Evolutionary conservation across 345 rosid genomes (phyloP), one percentile per base, ranked within the genome.

Genomic region (Murraya paniculata): DNA sequence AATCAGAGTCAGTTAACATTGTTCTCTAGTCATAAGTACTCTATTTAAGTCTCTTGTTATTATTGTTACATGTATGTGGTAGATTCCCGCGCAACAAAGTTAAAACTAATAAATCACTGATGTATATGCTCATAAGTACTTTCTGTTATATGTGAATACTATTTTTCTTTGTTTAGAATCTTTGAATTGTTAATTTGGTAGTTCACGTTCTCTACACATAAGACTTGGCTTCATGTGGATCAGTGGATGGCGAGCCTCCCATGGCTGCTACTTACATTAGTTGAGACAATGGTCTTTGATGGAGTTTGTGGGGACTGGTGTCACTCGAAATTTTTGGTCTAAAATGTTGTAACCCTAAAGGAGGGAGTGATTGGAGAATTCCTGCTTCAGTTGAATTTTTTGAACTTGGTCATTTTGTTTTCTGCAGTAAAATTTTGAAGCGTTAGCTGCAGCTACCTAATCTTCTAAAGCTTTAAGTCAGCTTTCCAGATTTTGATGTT

Each of bases 91-190:
- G 1, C 30, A 4, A 6, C 4, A 50, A 8, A 60, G 28, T 39
- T 41, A 48, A 61, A 61, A 39, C 16, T 57, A 68, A 64, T 56
- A 31, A 75, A 56, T 35, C 30, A 22, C 33, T 27, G 18, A 11
- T 82, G 82, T 75, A 82, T 27, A 68, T 79, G 67, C 48, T 24
- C 80, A 82, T 77, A 74, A 78, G 11, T 76, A 4, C 18, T 62
- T 14, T 27, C 27, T 45, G 18, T 61, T 70, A 18, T 48, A 50
- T 48, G 73, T 5, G 4, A 70, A 22, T 27, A 28, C 21, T 69
- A 50, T 50, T 28, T 70, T 61, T n/a, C 39, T 62, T 28, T 45
- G 39, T 7, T 74, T 45, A 27, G 24, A 41, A 62, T n/a, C 28
- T 45, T 25, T 21, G 18, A 22, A 10, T 33, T 38, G 45, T 27